Evolutionary conservation across 2,329 filamentous ascomycete genomes (phyloP), one percentile per base, ranked within the genome.

Genomic region (Chrysosporium queenslandicum): DNA sequence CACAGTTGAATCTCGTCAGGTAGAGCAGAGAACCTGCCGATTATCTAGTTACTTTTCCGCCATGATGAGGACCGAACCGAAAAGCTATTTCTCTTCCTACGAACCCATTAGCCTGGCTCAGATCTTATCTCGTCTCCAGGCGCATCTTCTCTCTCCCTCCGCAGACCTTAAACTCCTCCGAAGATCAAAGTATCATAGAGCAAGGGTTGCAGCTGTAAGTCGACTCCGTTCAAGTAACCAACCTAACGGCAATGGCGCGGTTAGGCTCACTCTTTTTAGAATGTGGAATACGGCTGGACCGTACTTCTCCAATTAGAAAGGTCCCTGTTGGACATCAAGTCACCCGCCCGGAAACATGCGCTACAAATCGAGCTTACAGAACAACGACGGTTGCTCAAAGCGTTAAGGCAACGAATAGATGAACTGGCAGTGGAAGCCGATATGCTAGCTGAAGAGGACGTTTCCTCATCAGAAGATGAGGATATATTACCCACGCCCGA

Each of bases 211-310:
- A 30, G 67, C 68, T 58, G 69, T 71, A 66, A 53, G 64, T 59
- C 18, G 18, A 47, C n/a, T 14, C 25, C n/a, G 32, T 12, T 36
- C 25, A 14, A 46, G 6, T 43, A 16, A 30, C 14, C 27, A 9
- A 20, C n/a, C 4, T 29, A 21, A 40, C 18, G 9, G 3, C n/a
- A 14, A 21, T 30, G 30, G 32, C 27, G 23, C n/a, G 48, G 39
- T 34, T 20, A 36, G 27, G 16, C 23, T 39, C 18, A 32, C 16
- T 9, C 34, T 32, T 56, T 56, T 52, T 57, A 73, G 67, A 73
- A 73, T 57, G 61, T 74, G 46, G 71, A 73, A 59, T 71, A 73
- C 52, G 71, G 70, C 25, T 69, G 70, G 45, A 66, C 64, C 32
- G 60, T 69, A 37, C 66, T 74, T 21, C 61, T 68, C 34, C 63